Conservation (phyloP, 352 stramenopile genomes). For the Pythium angustatum region DNA sequence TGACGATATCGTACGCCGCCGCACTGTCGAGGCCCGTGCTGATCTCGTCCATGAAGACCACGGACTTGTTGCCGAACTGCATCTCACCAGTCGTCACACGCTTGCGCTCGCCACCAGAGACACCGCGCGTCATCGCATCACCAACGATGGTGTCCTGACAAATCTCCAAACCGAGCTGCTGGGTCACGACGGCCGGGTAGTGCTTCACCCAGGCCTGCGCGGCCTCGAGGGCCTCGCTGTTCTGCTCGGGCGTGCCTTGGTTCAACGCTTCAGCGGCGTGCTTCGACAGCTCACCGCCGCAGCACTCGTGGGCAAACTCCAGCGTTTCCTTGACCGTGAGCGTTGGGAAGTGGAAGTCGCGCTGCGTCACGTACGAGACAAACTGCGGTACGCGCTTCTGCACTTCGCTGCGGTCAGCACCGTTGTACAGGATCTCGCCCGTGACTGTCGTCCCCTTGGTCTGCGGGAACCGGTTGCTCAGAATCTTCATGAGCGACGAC, state of each 20-base stretch:
- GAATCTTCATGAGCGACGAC: conserved; percentile 57
- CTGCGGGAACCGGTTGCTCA: conserved; percentile 52
- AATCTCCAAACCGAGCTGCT: conserved; percentile 37
- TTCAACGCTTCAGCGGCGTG: conserved; percentile 36
- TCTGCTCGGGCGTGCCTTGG: conserved; percentile 33
- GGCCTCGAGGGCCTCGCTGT: conserved; percentile 22
- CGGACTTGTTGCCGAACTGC: conserved; percentile 53
- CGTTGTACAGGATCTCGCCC: conserved; percentile 60
- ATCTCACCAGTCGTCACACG: conserved; percentile 80
- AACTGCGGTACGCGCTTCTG: conserved; percentile 48
- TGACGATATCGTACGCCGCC: conserved; percentile 89
- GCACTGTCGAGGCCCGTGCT: conserved; percentile 90
- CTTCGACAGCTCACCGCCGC: conserved; percentile 20
- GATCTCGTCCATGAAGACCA: conserved; percentile 90
- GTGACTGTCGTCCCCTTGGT: conserved; percentile 41
- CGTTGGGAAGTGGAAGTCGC: conserved; percentile 33
- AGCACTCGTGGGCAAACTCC: conserved; percentile 31
- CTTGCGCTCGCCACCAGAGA: conserved; percentile 69
- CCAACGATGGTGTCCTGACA: conserved; percentile 64
- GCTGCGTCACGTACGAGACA: conserved; percentile 42
- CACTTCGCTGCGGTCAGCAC: conserved; percentile 33
- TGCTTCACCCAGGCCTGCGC: conserved; percentile 21
- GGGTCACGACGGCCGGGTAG: conserved; percentile 39
- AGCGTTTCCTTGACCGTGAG: conserved; percentile 38
- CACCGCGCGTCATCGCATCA: conserved; percentile 48